Conservation (phyloP, 306 rosid genomes). For the Urtica urens region DNA sequence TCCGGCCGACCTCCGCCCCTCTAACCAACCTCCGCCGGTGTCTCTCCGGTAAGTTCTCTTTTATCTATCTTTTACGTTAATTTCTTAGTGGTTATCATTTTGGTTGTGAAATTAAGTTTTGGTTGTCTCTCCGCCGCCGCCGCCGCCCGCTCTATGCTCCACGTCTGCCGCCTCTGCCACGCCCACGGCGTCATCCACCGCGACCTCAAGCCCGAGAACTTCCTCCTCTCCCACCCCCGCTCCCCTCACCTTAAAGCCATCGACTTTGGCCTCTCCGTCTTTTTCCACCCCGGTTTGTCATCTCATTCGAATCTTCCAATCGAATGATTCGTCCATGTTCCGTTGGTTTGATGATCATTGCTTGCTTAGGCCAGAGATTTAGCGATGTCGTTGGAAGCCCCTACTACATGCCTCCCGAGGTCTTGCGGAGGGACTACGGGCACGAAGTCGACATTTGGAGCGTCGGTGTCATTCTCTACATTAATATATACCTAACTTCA, state of each 20-base stretch:
- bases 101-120: too few relatives aligned
- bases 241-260: constrained; percentile 55
- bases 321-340: too few relatives aligned
- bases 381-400: constrained; percentile 94
- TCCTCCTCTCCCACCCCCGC: constrained; percentile 60
- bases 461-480: constrained; percentile 86
- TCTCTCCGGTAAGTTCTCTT: too few relatives aligned
- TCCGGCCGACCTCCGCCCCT: too few relatives aligned
- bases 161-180: too few relatives aligned
- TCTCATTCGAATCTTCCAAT: not conserved
- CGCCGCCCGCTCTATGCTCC: too few relatives aligned
- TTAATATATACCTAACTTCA: too few relatives aligned
- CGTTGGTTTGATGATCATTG: not conserved
- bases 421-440: constrained; percentile 70
- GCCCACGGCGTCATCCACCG: constrained; percentile 76
- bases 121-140: too few relatives aligned
- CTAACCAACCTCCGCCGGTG: too few relatives aligned
- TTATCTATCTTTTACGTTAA: too few relatives aligned
- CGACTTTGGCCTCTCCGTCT: constrained; percentile 87
- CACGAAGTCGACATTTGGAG: constrained; percentile 92
- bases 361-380: constrained; percentile 62
- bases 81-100: too few relatives aligned
- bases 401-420: constrained; percentile 99
- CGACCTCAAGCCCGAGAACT: constrained; percentile 90
- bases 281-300: constrained; percentile 61